These are phyloP conservation scores for sunflower (Helianthus annuus) DNA, from an alignment of 129 eudicot genomes.

Conservation along the genomic window DNA sequence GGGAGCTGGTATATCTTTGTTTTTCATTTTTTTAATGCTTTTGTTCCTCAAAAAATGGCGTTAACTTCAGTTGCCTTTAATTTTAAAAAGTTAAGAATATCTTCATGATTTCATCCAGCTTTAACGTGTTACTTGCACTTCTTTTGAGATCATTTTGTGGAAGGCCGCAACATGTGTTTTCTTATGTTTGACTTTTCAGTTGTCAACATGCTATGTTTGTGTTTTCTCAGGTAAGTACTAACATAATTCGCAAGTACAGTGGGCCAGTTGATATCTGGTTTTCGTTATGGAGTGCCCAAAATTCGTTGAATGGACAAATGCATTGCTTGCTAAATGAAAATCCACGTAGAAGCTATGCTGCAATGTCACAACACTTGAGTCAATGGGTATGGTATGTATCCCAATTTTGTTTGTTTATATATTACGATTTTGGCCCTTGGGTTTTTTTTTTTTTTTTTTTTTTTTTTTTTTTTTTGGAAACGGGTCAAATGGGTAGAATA, in stretches of 20 bases:
- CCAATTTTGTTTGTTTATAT: not conserved
- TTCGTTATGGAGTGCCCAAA: conserved; percentile 47
- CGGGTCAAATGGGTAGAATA: not conserved
- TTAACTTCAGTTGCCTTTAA: not conserved
- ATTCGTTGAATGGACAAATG: conserved; percentile 26
- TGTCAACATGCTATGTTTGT: not conserved
- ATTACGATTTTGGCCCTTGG: not conserved
- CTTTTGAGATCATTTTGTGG: conserved; percentile 19
- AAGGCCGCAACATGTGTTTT: not conserved
- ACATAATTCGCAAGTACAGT: conserved; percentile 77
- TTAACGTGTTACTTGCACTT: no score
- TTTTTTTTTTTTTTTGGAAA: not conserved
- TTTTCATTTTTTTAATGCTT: conserved; percentile 1
- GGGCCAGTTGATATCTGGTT: conserved; percentile 87
- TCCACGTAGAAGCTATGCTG: conserved; percentile 64
- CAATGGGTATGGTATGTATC: conserved; percentile 92
- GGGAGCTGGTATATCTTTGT: conserved; percentile 70
- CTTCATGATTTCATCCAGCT: not conserved
- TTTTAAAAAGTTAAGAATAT: not conserved
- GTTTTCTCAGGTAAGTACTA: conserved; percentile 69
- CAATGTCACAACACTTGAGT: conserved; percentile 89
- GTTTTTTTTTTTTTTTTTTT: not conserved
- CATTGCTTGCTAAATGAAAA: conserved; percentile 70
- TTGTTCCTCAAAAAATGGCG: not conserved
- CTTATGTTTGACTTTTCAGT: conserved; percentile 8